Base-by-base conservation (phyloP, 1,139 yeast species). In the Meyerozyma smithsonii region DNA sequence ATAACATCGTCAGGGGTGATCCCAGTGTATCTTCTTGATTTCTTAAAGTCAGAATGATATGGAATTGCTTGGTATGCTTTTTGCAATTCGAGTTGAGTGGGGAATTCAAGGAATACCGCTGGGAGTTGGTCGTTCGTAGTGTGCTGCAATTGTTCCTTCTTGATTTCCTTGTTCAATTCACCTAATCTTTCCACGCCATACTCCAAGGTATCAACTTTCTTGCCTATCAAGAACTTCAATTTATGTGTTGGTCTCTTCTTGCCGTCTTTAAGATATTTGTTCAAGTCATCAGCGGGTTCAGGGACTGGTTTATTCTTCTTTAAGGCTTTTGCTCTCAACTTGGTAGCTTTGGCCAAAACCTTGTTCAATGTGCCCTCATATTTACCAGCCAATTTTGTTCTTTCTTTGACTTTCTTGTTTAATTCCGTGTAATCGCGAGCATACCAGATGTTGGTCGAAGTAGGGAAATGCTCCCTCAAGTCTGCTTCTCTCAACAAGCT, bases 81-180 rank as follows among this genome's bases (percentile, higher is more conserved):
- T 63, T 90, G 96, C 32, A 94, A 87, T 52, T 87, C 87, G 55
- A 84, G 81, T 62, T 89, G 97, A 43, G 89, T 77, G 41, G 85
- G 80, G 61, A 92, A 92, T 58, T 86, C 92, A 39, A 90, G 73
- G 57, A 92, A 89, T 15, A 85, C 95, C 28, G 96, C 84, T 41
- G 84, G 80, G 35, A 74, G 59, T 52, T 79, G 81, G 8, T 70
- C 66, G 43, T 68, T 63, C 15, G 69, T 59, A 38, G 66, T 64
- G 50, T 68, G 66, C 35, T 65, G 63, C 26, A 56, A 55, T 64
- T 88, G 96, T 48, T 77, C 60, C 33, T 73, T 72, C 40, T 66
- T 66, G 47, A 92, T 81, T 48, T 84, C 81, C 17, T 64, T 64
- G 61, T 87, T 85, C 49, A 85, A 69, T 51, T 78, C 80, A 36